These are phyloP conservation scores for Hypoxylon sp. DNA, from an alignment of 2,329 filamentous ascomycete species.

Conservation along the genomic window DNA sequence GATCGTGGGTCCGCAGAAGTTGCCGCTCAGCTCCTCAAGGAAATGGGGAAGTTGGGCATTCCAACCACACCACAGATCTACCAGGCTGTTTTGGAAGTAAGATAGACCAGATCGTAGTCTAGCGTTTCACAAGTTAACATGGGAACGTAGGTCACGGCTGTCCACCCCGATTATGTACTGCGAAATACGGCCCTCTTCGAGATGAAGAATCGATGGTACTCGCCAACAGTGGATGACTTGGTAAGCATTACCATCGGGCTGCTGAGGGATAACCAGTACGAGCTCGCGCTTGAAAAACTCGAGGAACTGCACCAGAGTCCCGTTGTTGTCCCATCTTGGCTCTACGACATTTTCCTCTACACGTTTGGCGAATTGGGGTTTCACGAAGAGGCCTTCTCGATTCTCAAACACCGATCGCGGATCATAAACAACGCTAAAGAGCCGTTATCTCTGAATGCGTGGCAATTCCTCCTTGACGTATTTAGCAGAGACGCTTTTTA, in stretches of 20 bases:
- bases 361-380: conserved; percentile 80
- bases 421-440: conserved; percentile 37
- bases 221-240: conserved; percentile 72
- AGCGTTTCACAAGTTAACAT: conserved; percentile 25
- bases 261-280: conserved; percentile 85
- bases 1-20: conserved; percentile 75
- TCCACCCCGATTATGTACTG: conserved; percentile 88
- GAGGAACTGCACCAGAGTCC: conserved; percentile 74
- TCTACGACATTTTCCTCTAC: conserved; percentile 84
- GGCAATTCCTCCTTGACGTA: conserved; percentile 81
- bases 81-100: conserved; percentile 69
- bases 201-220: conserved; percentile 82
- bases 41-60: conserved; percentile 77
- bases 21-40: conserved; percentile 75
- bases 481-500: conserved; percentile 77
- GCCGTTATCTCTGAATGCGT: conserved; percentile 56
- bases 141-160: conserved; percentile 72
- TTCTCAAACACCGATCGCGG: conserved; percentile 73
- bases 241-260: conserved; percentile 80
- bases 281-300: conserved; percentile 81
- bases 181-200: conserved; percentile 79
- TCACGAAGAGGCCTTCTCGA: conserved; percentile 80
- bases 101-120: conserved; percentile 25
- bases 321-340: conserved; percentile 75
- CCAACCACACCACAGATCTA: conserved; percentile 76